These are phyloP conservation scores for Oenanthe sinensis DNA, from an alignment of 129 eudicot genomes.

Conservation along the genomic window DNA sequence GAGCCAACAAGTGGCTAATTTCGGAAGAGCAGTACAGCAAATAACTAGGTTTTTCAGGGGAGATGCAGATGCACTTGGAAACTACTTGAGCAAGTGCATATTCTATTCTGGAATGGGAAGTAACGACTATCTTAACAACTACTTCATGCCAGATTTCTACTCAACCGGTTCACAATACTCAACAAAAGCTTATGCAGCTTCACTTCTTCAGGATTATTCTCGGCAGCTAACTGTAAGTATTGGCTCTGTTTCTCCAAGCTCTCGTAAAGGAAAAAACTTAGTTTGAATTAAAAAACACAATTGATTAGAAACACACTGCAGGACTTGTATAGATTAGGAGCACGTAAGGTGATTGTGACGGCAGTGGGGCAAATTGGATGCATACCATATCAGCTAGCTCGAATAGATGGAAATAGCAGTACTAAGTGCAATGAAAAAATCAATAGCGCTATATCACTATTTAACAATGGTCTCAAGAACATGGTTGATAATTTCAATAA, in stretches of 20 bases:
- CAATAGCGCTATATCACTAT: conserved; percentile 52
- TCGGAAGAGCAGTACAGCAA: conserved; percentile 41
- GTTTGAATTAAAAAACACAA: background rate
- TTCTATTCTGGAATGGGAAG: conserved; percentile 81
- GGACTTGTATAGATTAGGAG: conserved; percentile 68
- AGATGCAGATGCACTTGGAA: conserved; percentile 24
- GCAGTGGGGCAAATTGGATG: conserved; percentile 85
- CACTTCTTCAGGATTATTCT: conserved; percentile 64
- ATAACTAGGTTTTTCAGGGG: conserved; percentile 51
- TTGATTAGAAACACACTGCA: background rate
- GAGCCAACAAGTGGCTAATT: conserved; percentile 69
- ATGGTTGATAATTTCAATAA: conserved; percentile 53
- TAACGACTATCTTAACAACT: conserved; percentile 92
- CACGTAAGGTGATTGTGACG: conserved; percentile 71
- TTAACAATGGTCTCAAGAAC: conserved; percentile 53
- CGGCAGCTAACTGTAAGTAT: conserved; percentile 33
- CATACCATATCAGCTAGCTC: conserved; percentile 87
- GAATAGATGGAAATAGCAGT: conserved; percentile 43
- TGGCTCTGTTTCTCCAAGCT: background rate
- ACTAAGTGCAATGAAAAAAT: conserved; percentile 66
- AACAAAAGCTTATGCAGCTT: conserved; percentile 49
- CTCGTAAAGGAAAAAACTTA: background rate
- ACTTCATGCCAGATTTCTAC: conserved; percentile 68
- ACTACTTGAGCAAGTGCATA: conserved; percentile 55
- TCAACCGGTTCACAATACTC: conserved; percentile 44